Evolutionary conservation across 305 asterid species (phyloP).

Genomic region (Ilex paraguariensis): DNA sequence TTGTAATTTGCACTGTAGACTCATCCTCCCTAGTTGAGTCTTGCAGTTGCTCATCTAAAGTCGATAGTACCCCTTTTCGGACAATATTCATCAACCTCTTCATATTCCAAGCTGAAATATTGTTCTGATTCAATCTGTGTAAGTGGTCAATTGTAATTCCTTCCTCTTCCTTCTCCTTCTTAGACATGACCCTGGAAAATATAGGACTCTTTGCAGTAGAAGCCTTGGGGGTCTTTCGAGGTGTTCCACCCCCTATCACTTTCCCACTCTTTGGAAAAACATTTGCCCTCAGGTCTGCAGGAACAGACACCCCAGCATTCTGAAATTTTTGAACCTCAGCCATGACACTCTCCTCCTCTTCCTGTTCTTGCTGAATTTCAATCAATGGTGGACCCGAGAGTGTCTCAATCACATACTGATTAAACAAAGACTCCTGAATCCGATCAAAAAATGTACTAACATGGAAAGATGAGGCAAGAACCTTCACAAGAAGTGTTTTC

Average conservation of each 20-base stretch:
- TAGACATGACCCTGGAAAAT: slow-evolving; percentile 28
- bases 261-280: slow-evolving; percentile 49
- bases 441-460: slow-evolving; percentile 85
- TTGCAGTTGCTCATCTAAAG: not conserved
- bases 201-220: slow-evolving; percentile 34
- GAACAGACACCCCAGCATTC: slow-evolving; percentile 66
- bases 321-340: slow-evolving; percentile 70
- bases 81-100: not conserved
- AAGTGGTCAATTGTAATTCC: not conserved
- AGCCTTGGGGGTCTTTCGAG: slow-evolving; percentile 35
- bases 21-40: not conserved
- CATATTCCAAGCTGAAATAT: not conserved
- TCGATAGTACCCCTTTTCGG: not conserved
- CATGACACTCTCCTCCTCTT: slow-evolving; percentile 70
- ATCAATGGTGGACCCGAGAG: slow-evolving; percentile 68
- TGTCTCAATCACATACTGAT: slow-evolving; percentile 72
- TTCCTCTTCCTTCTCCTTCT: not conserved
- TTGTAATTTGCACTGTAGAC: not conserved
- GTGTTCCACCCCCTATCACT: slow-evolving; percentile 35
- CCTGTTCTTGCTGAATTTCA: slow-evolving; percentile 55
- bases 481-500: slow-evolving; percentile 74
- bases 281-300: slow-evolving; percentile 53
- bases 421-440: slow-evolving; percentile 77
- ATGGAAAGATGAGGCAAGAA: slow-evolving; percentile 77
- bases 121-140: not conserved